phyloP scores from a whole-genome alignment of 1,284 basidiomycete species.

The Tilletia horrida region DNA sequence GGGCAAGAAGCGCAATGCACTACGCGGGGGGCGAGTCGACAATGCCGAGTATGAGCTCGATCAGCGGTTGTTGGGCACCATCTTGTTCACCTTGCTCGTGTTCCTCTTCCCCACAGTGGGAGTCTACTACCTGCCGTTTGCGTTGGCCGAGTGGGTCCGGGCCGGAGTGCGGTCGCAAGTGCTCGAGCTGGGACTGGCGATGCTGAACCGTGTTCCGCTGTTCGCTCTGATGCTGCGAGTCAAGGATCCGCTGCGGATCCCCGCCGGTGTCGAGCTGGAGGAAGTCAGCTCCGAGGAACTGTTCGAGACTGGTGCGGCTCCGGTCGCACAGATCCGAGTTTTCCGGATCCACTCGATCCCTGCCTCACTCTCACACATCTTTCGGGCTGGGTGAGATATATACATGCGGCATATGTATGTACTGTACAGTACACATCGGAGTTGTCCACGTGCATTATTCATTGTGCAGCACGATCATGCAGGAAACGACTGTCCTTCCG shows the following conservation, averaged over 20 bases:
- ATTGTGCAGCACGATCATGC: too few species aligned
- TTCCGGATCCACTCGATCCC: too few species aligned
- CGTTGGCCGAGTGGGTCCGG: slow-evolving; percentile 61
- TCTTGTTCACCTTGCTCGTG: slow-evolving; percentile 84
- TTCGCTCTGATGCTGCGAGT: slow-evolving; percentile 80
- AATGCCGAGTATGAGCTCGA: slow-evolving; percentile 88
- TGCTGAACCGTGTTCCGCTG: slow-evolving; percentile 85
- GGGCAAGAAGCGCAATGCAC: slow-evolving; percentile 63
- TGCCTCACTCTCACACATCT: too few species aligned
- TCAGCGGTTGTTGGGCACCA: slow-evolving; percentile 87
- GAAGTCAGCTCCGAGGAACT: not conserved
- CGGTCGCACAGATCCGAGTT: too few species aligned
- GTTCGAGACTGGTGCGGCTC: too few species aligned
- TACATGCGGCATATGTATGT: too few species aligned
- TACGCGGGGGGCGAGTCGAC: slow-evolving; percentile 74
- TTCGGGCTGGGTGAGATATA: too few species aligned
- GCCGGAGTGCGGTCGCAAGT: slow-evolving; percentile 26
- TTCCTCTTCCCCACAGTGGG: slow-evolving; percentile 87
- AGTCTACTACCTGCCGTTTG: slow-evolving; percentile 79
- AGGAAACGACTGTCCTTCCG: too few species aligned
- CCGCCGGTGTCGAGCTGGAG: slow-evolving; percentile 60
- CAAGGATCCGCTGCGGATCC: slow-evolving; percentile 78
- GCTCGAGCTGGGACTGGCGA: slow-evolving; percentile 62
- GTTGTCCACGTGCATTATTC: too few species aligned
- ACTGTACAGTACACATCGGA: too few species aligned